A percentile compares a stretch with the other conserved stretches of the same genome.
phyloP scores from a whole-genome alignment of 1,284 basidiomycete species.

The Tetrapyrgos nigripes region DNA sequence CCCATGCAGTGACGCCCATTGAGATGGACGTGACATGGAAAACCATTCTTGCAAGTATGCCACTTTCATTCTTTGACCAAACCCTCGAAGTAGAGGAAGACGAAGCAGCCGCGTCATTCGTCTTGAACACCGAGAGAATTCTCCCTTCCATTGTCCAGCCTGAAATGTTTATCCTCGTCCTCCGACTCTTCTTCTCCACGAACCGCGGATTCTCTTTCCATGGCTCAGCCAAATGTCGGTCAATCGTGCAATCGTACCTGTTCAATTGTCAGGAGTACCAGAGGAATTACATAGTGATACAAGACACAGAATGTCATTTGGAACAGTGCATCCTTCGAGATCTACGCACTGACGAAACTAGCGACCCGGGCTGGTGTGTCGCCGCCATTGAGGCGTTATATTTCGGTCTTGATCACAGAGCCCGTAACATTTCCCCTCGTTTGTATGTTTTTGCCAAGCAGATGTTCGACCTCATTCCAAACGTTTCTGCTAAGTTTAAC shows the following conservation, averaged over 20 bases:
- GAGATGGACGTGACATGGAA: not conserved
- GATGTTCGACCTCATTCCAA: not conserved
- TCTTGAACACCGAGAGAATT: not conserved
- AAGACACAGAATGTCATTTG: not conserved
- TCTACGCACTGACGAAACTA: not conserved
- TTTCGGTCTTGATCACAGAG: not conserved
- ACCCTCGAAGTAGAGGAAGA: not conserved
- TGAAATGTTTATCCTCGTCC: not conserved
- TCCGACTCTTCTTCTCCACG: not conserved
- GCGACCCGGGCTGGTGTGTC: not conserved
- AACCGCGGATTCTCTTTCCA: not conserved
- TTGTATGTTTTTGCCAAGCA: not conserved
- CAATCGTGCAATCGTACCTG: not conserved
- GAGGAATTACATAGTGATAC: not conserved
- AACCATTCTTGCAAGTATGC: not conserved
- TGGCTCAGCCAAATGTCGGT: not conserved
- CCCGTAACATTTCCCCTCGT: not conserved
- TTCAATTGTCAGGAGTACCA: not conserved
- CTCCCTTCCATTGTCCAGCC: not conserved
- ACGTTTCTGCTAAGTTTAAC: not conserved
- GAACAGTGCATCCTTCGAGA: not conserved
- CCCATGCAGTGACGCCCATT: not conserved
- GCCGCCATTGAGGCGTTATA: not conserved
- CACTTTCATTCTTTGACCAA: not conserved
- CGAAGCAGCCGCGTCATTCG: not conserved